Evolutionary conservation across 257 asterid species (phyloP), one percentile per base, ranked within the genome.

Genomic region (Petunia secreta): DNA sequence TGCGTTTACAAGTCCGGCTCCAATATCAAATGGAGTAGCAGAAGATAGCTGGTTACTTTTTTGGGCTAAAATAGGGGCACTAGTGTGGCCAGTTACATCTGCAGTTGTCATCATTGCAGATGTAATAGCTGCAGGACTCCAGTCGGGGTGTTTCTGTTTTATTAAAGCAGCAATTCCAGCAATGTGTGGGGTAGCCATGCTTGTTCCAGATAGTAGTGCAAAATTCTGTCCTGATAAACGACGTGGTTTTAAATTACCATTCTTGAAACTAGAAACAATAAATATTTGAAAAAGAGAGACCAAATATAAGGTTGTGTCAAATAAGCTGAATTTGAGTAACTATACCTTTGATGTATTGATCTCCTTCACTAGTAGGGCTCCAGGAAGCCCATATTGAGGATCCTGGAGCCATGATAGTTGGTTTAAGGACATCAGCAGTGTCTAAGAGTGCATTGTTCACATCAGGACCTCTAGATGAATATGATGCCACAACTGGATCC

Each of bases 81-180:
- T 90, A 7, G 84, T 79, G 13, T 71, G 82, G 83, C 89, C 89
- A 4, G 73, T 79, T 48, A 77, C 75, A 25, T 83, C 84, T 9
- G 97, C 91, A 3, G 97, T 88, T 43, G 97, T 92, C 95, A 91
- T 88, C 86, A 90, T 90, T 15, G 97, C 92, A 3, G 94, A 91
- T 63, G 87, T 63, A 77, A 91, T 87, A 41, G 90, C 92, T 0
- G 95, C 85, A 0, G 93, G 97, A 58, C 86, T 91, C 94, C 95
- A 92, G 9, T 54, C 40, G 1, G 80, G 90, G 79, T 91, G 91
- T 59, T 86, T 91, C 66, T 92, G 92, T 86, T 87, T 90, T 58
- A 91, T 91, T 46, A 90, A 86, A 40, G 94, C 92, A 4, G 92
- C 95, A 2, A 89, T 87, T 38, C 92, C 95, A 1, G 95, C 92